phyloP scores from a whole-genome alignment of 495 filamentous ascomycete species.

The Elasticomyces elasticus region DNA sequence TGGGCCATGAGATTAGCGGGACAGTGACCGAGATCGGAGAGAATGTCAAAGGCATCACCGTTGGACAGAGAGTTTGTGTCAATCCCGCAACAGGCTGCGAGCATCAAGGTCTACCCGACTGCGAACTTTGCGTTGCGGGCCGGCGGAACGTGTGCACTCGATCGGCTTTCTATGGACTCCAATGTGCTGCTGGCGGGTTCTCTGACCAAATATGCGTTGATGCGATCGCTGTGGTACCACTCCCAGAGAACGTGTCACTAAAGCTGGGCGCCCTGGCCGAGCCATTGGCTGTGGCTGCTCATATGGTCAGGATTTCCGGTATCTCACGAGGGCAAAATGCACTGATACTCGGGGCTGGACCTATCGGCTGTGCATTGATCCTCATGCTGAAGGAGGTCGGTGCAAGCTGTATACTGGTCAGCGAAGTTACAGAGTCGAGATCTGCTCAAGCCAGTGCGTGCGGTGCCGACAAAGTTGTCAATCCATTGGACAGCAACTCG shows the following conservation, averaged over 20 bases:
- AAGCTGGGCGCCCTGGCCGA: conserved; percentile 3
- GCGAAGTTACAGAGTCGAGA: conserved; percentile 1
- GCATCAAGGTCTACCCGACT: neutral
- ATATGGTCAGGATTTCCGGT: conserved; percentile 6
- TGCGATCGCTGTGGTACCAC: neutral
- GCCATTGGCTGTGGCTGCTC: conserved; percentile 3
- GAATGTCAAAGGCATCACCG: neutral
- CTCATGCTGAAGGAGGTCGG: neutral
- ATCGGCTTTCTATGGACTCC: neutral
- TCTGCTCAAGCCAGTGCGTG: neutral
- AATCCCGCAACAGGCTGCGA: conserved; percentile 5
- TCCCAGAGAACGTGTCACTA: conserved; percentile 1
- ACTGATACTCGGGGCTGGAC: conserved; percentile 6
- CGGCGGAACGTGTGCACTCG: neutral
- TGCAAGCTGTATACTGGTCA: neutral
- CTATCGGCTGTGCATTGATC: conserved; percentile 3
- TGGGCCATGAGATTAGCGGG: conserved; percentile 6
- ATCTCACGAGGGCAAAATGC: neutral
- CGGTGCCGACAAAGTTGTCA: conserved; percentile 4
- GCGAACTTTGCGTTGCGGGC: neutral
- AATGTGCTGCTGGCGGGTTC: neutral
- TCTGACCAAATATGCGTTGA: conserved; percentile 1
- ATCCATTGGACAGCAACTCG: neutral
- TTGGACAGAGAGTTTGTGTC: conserved; percentile 2
- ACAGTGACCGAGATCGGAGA: conserved; percentile 3